These are phyloP conservation scores for Passiflora organensis DNA, from an alignment of 345 rosid species.

Conservation along the genomic window DNA sequence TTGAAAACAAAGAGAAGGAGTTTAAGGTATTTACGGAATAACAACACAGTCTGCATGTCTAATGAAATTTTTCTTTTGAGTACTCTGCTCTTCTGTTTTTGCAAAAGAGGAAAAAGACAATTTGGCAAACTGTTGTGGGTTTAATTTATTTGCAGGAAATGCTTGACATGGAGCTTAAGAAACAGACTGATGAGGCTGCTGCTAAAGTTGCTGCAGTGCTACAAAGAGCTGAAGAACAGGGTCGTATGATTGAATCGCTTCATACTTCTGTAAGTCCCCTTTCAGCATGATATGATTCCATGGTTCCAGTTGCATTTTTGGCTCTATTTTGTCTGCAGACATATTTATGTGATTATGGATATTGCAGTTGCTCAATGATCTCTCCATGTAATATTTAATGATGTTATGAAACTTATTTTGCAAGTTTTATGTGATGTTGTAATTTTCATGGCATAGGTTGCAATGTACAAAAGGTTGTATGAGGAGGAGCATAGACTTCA, in stretches of 20 bases:
- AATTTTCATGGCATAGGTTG: conserved; percentile 46
- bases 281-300: neutral
- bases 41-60: conserved; percentile 7
- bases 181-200: conserved; percentile 72
- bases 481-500: conserved; percentile 81
- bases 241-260: conserved; percentile 81
- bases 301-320: neutral
- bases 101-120: neutral
- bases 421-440: neutral
- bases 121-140: neutral
- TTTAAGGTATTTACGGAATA: conserved; percentile 53
- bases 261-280: conserved; percentile 65
- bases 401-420: no score
- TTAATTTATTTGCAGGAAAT: conserved; percentile 47
- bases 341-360: neutral
- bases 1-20: conserved; percentile 61
- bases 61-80: no score
- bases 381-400: no score
- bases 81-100: neutral
- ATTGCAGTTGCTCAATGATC: neutral
- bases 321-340: neutral
- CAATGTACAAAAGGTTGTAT: conserved; percentile 83
- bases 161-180: conserved; percentile 60
- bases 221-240: conserved; percentile 90
- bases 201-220: conserved; percentile 74